Percentiles rank a stretch among this genome's conserved stretches.
phyloP scores from a whole-genome alignment of 768 basidiomycete species.

The Pisolithus tinctorius region DNA sequence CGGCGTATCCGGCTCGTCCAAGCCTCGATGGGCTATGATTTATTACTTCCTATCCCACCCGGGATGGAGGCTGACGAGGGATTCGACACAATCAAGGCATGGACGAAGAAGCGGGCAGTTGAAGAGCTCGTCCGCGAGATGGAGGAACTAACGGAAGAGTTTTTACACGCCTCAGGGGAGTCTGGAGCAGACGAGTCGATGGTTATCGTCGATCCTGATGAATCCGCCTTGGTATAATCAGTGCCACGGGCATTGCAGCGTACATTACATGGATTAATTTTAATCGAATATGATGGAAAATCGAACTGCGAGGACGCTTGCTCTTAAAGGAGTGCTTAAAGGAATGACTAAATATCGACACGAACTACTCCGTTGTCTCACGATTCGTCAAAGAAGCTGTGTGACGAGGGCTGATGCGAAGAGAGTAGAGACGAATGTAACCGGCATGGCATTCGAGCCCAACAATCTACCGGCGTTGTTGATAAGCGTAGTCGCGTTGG shows the following conservation, averaged over 20 bases:
- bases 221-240: constrained; percentile 1
- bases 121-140: constrained; percentile 49
- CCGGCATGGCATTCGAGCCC: constrained; percentile 6
- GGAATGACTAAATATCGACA: too few species aligned
- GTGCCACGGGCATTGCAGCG: not conserved
- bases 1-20: constrained; percentile 57
- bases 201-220: constrained; percentile 5
- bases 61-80: constrained; percentile 10
- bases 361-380: too few species aligned
- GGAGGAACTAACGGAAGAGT: constrained; percentile 53
- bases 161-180: constrained; percentile 32
- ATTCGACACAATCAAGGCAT: constrained; percentile 24
- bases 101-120: constrained; percentile 50
- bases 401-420: constrained; percentile 8
- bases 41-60: constrained; percentile 43
- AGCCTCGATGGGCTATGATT: constrained; percentile 54
- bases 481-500: constrained; percentile 51
- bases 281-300: too few species aligned
- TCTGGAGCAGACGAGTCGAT: constrained; percentile 13
- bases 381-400: too few species aligned
- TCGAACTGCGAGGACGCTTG: too few species aligned
- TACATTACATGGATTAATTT: too few species aligned
- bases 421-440: constrained; percentile 8
- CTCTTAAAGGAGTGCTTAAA: too few species aligned
- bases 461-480: constrained; percentile 29